These are phyloP conservation scores for Clathrus columnatus DNA, from an alignment of 768 basidiomycete genomes.

Conservation along the genomic window DNA sequence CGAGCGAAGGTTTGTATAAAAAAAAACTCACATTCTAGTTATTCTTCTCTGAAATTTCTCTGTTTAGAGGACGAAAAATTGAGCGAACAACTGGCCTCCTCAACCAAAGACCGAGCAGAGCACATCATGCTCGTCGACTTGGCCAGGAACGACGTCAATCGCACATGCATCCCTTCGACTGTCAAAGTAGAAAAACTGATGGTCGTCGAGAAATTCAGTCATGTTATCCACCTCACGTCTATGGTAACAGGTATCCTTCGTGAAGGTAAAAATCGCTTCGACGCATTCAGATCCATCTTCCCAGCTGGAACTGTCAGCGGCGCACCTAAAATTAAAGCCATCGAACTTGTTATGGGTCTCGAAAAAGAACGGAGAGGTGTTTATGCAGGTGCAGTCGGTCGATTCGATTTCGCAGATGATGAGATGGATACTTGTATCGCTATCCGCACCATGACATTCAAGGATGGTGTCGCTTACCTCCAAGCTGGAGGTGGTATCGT, in stretches of 20 bases:
- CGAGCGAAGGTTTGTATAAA: conserved; percentile 55
- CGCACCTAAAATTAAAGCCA: conserved; percentile 97
- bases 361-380: conserved; percentile 88
- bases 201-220: conserved; percentile 90
- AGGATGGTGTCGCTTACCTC: conserved; percentile 82
- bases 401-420: conserved; percentile 91
- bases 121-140: conserved; percentile 99
- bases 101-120: conserved; percentile 94
- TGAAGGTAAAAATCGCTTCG: conserved; percentile 80
- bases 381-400: conserved; percentile 96
- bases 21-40: neutral
- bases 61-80: conserved; percentile 75
- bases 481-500: conserved; percentile 98
- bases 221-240: conserved; percentile 95
- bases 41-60: neutral
- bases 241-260: conserved; percentile 86
- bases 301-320: conserved; percentile 98
- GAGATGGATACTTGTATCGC: conserved; percentile 99
- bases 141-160: conserved; percentile 96
- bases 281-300: conserved; percentile 98
- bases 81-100: conserved; percentile 63
- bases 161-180: conserved; percentile 89
- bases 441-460: conserved; percentile 96
- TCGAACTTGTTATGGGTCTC: conserved; percentile 80
- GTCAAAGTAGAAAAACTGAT: conserved; percentile 96